Conservation (phyloP, 2,329 filamentous ascomycete species). For the Grosmannia huntii region DNA sequence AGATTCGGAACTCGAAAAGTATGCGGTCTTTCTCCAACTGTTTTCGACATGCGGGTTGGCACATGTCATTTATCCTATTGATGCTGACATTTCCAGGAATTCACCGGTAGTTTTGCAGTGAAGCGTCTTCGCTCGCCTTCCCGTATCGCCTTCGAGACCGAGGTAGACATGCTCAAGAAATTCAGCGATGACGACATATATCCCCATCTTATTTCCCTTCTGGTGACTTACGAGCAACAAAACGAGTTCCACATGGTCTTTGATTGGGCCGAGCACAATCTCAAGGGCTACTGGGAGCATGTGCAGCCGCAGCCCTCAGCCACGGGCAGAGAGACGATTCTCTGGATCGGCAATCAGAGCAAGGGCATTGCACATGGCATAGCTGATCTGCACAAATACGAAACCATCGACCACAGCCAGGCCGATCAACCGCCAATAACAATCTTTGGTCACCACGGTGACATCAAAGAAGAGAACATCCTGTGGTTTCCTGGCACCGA, state of each 20-base stretch:
- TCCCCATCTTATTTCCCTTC: conserved; percentile 11
- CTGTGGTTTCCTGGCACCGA: conserved; percentile 9
- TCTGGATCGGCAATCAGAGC: not conserved
- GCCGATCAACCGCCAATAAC: too few species aligned
- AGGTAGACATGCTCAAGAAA: conserved; percentile 12
- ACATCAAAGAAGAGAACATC: conserved; percentile 15
- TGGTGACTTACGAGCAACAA: conserved; percentile 10
- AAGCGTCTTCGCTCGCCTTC: not conserved
- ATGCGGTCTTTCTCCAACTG: not conserved
- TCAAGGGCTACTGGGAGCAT: conserved; percentile 6
- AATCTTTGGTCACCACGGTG: conserved; percentile 10
- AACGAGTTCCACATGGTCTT: conserved; percentile 10
- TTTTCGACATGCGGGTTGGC: too few species aligned
- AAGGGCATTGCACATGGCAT: not conserved
- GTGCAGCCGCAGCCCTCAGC: not conserved
- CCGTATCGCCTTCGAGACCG: conserved; percentile 4
- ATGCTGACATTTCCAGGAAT: not conserved
- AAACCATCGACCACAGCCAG: not conserved
- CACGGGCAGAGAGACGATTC: not conserved
- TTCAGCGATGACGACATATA: conserved; percentile 6
- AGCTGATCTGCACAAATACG: not conserved
- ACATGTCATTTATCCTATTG: not conserved
- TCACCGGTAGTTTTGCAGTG: not conserved
- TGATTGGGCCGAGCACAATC: conserved; percentile 10
- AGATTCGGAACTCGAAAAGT: not conserved